Conservation (phyloP, 2,329 filamentous ascomycete genomes). For the Sporothrix euskadiensis region DNA sequence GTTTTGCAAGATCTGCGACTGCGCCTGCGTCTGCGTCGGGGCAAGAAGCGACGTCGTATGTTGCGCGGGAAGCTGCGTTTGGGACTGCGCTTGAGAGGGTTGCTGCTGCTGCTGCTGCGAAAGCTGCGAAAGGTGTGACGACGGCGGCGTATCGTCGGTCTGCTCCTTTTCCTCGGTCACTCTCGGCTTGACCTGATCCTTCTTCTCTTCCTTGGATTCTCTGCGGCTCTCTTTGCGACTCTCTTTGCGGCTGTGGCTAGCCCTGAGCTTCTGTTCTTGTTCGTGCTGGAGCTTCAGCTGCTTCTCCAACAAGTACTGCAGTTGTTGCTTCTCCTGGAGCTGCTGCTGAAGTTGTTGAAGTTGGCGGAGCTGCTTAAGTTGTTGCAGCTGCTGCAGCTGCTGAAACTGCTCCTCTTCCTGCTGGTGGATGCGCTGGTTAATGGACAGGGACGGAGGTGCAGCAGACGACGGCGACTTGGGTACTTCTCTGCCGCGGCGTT, state of each 20-base stretch:
- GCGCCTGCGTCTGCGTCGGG: background rate
- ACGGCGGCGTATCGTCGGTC: background rate
- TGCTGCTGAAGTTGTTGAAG: background rate
- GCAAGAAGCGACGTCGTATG: background rate
- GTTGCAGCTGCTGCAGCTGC: conserved; percentile 15
- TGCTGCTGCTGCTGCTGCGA: too few species aligned
- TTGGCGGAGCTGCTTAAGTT: conserved; percentile 15
- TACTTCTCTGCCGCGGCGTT: background rate
- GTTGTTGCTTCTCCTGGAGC: conserved; percentile 19
- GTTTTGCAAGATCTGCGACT: background rate
- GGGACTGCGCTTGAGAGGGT: background rate
- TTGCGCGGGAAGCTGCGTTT: background rate
- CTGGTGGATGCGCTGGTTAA: conserved; percentile 12
- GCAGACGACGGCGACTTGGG: background rate
- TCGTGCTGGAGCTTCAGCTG: conserved; percentile 6
- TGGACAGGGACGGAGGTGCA: background rate
- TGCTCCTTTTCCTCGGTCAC: background rate
- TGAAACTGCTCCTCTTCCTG: conserved; percentile 16
- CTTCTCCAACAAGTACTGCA: background rate
- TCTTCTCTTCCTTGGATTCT: background rate
- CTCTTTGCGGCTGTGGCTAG: background rate
- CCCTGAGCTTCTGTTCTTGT: background rate
- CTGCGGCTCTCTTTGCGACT: background rate
- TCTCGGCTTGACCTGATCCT: background rate
- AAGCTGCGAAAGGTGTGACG: background rate